Evolutionary conservation across 352 stramenopile species (phyloP).

Genomic region (Pythium diclinum): DNA sequence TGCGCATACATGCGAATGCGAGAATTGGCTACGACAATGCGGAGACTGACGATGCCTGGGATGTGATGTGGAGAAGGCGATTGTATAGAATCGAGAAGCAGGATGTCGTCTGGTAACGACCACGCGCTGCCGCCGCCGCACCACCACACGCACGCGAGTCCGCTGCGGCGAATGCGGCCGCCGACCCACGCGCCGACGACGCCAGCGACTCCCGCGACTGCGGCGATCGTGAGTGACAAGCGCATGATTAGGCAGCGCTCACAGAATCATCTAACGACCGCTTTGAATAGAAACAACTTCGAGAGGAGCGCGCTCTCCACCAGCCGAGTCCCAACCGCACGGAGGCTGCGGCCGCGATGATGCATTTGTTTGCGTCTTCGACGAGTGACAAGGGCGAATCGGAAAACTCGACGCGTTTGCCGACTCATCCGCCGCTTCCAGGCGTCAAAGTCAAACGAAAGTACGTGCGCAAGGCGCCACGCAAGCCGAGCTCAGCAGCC

Average conservation of each 20-base stretch:
- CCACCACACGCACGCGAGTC: conserved; percentile 26
- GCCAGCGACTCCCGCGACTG: conserved; percentile 20
- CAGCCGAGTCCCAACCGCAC: conserved; percentile 77
- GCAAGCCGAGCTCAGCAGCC: conserved; percentile 27
- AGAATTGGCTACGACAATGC: not conserved
- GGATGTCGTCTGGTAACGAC: not conserved
- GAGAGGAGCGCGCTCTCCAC: conserved; percentile 32
- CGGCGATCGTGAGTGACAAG: conserved; percentile 12
- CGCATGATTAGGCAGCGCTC: not conserved
- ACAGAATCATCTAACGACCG: not conserved
- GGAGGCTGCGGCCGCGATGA: conserved; percentile 74
- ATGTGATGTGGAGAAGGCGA: not conserved
- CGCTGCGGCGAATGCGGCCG: conserved; percentile 18
- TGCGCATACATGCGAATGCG: not conserved
- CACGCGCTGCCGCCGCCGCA: conserved; percentile 15
- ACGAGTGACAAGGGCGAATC: conserved; percentile 22
- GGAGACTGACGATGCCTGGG: not conserved
- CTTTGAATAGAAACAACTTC: conserved; percentile 7
- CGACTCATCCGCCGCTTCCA: conserved; percentile 19
- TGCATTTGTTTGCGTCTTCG: conserved; percentile 64
- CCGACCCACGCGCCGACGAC: conserved; percentile 7
- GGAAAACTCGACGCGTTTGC: conserved; percentile 14
- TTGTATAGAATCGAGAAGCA: not conserved
- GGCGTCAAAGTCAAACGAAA: conserved; percentile 49
- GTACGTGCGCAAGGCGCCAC: conserved; percentile 57